Percentiles rank a stretch among this genome's conserved stretches.
Conservation (phyloP, 768 basidiomycete genomes). For the Nevesoporus exiguus region DNA sequence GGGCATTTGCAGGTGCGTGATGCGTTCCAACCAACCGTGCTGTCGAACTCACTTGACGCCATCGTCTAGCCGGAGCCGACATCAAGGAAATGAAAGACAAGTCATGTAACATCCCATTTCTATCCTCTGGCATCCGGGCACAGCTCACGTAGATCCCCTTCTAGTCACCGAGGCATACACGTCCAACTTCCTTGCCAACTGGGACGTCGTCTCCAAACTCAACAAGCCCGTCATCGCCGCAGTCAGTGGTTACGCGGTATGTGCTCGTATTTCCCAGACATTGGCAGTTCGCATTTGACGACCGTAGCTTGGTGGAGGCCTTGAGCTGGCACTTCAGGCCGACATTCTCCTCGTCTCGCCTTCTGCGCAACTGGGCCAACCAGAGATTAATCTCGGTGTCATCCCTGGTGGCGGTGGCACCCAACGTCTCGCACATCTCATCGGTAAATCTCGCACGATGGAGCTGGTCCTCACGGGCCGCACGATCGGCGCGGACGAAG, state of each 20-base stretch:
- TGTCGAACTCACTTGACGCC: not conserved
- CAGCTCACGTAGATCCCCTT: not conserved
- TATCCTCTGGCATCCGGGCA: not conserved
- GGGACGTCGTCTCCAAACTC: conserved; percentile 68
- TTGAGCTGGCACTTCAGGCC: conserved; percentile 94
- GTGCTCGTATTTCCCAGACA: conserved; percentile 28
- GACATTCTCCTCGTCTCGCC: conserved; percentile 93
- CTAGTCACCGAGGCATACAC: conserved; percentile 85
- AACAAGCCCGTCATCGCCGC: conserved; percentile 96
- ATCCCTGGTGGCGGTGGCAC: conserved; percentile 96
- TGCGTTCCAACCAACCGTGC: not conserved
- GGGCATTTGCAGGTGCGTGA: conserved; percentile 83
- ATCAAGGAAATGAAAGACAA: conserved; percentile 99
- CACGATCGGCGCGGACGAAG: conserved; percentile 75
- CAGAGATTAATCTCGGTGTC: conserved; percentile 92
- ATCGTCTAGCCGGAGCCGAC: conserved; percentile 79
- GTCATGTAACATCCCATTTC: conserved; percentile 54
- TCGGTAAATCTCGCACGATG: conserved; percentile 95
- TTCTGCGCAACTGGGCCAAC: conserved; percentile 90
- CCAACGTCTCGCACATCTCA: conserved; percentile 78
- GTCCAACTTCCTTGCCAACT: conserved; percentile 80
- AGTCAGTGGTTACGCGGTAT: conserved; percentile 88
- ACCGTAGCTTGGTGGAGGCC: conserved; percentile 88
- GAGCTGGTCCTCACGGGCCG: conserved; percentile 90
- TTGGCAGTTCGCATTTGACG: not conserved